Conservation (phyloP, 2,329 filamentous ascomycete species). For the Gnomoniopsis sp. region DNA sequence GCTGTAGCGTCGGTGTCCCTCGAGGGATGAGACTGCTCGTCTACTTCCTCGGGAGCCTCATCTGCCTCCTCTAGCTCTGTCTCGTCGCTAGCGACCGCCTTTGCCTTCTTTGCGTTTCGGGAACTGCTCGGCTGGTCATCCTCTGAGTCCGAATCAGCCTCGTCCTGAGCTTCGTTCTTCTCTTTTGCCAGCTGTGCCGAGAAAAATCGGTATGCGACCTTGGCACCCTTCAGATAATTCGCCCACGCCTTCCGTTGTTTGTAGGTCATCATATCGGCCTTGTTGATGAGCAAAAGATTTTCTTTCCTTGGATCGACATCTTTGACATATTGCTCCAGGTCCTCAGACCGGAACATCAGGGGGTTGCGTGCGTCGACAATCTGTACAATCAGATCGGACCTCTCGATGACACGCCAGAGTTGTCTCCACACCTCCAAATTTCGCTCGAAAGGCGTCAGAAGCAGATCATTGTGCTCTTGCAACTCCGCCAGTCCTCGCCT, state of each 20-base stretch:
- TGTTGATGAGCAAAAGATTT: slow-evolving; percentile 93
- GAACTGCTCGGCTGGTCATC: slow-evolving; percentile 33
- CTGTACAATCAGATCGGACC: slow-evolving; percentile 92
- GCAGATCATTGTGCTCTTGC: slow-evolving; percentile 87
- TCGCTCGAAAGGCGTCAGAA: slow-evolving; percentile 97
- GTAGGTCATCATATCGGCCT: slow-evolving; percentile 97
- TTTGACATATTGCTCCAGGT: slow-evolving; percentile 91
- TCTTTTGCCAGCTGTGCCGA: slow-evolving; percentile 91
- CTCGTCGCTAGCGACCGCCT: slow-evolving; percentile 23
- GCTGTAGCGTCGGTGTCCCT: slow-evolving; percentile 39
- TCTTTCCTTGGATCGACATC: slow-evolving; percentile 84
- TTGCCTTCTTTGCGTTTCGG: slow-evolving; percentile 21
- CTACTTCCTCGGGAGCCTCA: slow-evolving; percentile 21
- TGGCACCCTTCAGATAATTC: slow-evolving; percentile 73
- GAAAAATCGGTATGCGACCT: slow-evolving; percentile 93
- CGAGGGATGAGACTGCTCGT: slow-evolving; percentile 17
- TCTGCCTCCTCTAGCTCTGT: slow-evolving; percentile 29
- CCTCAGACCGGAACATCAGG: slow-evolving; percentile 87
- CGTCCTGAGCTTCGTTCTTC: slow-evolving; percentile 70
- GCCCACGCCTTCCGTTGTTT: slow-evolving; percentile 83
- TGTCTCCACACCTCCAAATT: slow-evolving; percentile 98
- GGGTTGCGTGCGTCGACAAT: slow-evolving; percentile 98
- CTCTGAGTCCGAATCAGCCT: slow-evolving; percentile 43
- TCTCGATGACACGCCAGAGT: slow-evolving; percentile 95
- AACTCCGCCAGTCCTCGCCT: slow-evolving; percentile 85